Percentiles rank a stretch among this genome's conserved stretches.
Evolutionary conservation across 352 stramenopile species (phyloP).

Genomic region (Globisporangium apiculatum): DNA sequence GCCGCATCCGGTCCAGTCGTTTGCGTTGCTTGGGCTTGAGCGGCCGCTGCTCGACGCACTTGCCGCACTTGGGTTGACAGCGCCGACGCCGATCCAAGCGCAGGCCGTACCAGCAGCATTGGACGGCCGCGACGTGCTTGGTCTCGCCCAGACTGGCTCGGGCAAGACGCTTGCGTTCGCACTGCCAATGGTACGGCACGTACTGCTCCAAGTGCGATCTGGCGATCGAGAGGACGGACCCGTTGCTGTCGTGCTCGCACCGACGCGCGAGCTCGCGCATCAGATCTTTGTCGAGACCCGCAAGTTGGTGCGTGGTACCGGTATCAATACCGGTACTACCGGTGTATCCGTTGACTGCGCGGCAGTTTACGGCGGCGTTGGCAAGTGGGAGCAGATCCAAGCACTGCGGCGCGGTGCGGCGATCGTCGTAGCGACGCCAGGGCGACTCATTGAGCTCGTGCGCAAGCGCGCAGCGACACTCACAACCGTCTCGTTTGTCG

Average conservation of each 20-base stretch:
- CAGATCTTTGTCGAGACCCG: conserved; percentile 83
- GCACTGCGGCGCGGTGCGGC: conserved; percentile 63
- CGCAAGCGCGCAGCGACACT: conserved; percentile 61
- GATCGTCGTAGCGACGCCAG: conserved; percentile 74
- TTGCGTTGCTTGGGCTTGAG: conserved; percentile 67
- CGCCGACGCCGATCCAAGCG: conserved; percentile 73
- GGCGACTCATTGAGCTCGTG: conserved; percentile 80
- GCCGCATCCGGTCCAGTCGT: conserved; percentile 62
- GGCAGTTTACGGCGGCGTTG: conserved; percentile 72
- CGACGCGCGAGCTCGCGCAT: conserved; percentile 76
- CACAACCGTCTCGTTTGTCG: conserved; percentile 77
- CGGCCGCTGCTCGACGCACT: conserved; percentile 48
- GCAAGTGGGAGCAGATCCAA: conserved; percentile 82
- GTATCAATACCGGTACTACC: no score
- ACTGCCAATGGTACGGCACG: conserved; percentile 89
- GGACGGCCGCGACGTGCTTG: conserved; percentile 70
- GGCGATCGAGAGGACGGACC: conserved; percentile 33
- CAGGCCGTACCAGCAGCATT: conserved; percentile 81
- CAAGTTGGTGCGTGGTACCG: conserved; percentile 65
- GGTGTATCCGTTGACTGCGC: conserved; percentile 48
- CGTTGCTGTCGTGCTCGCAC: conserved; percentile 73
- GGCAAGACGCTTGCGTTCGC: conserved; percentile 98
- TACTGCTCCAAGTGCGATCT: conserved; percentile 33
- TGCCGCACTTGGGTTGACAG: conserved; percentile 72
- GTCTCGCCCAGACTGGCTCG: conserved; percentile 93